Conservation (phyloP, 176 grass and related monocot genomes). For the Carex kokanica region DNA sequence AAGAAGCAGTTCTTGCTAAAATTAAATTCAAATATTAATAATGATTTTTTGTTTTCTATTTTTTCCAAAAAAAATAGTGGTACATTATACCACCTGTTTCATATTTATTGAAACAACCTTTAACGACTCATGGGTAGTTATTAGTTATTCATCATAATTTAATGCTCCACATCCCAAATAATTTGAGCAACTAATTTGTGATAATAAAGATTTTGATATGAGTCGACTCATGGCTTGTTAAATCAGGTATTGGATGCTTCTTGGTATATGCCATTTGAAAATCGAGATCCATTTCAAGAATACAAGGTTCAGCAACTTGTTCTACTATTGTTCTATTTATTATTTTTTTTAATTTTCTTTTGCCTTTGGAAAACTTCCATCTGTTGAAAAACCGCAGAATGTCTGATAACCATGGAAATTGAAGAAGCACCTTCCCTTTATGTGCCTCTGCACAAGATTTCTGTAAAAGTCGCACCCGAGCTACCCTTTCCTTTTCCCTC, state of each 20-base stretch:
- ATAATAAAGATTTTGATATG: neutral
- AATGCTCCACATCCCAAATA: neutral
- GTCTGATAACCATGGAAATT: neutral
- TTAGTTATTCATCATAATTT: neutral
- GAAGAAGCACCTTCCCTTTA: neutral
- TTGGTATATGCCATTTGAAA: slow-evolving; percentile 86
- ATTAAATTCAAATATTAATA: neutral
- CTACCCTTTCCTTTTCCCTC: neutral
- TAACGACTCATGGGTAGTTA: neutral
- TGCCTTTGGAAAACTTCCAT: neutral
- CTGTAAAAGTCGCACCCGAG: neutral
- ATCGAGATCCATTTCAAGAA: slow-evolving; percentile 64
- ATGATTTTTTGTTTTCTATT: neutral
- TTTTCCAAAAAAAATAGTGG: neutral
- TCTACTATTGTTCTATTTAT: neutral
- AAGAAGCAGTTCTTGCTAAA: neutral
- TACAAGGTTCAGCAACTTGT: slow-evolving; percentile 56
- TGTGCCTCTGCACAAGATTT: neutral
- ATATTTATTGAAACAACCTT: neutral
- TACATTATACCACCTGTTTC: neutral
- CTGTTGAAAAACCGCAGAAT: neutral
- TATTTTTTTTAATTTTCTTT: neutral
- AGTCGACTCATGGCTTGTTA: neutral
- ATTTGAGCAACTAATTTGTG: neutral
- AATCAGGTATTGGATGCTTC: slow-evolving; percentile 89